These are phyloP conservation scores for Phytopythium mirpurense DNA, from an alignment of 352 stramenopile genomes.

Conservation along the genomic window DNA sequence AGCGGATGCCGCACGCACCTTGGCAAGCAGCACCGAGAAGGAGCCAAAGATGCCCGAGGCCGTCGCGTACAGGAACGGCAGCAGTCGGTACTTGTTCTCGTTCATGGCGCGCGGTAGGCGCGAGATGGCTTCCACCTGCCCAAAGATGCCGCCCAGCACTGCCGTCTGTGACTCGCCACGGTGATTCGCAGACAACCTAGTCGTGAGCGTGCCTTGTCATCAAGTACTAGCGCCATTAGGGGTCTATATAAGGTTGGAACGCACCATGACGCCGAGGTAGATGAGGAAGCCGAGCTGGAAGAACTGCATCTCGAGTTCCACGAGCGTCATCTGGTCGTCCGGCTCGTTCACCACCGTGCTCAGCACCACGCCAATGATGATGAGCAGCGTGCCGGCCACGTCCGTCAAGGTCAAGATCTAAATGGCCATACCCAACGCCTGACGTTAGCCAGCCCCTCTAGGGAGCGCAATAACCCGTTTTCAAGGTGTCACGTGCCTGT, in stretches of 20 bases:
- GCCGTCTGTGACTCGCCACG: constrained; percentile 27
- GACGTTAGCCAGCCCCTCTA: too few relatives aligned
- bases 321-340: constrained; percentile 70
- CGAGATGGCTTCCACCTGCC: constrained; percentile 62
- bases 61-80: constrained; percentile 80
- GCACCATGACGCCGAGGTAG: constrained; percentile 73
- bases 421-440: too few relatives aligned
- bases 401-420: constrained; percentile 62
- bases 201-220: not conserved
- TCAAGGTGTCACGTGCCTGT: constrained; percentile 36
- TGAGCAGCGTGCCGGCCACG: constrained; percentile 63
- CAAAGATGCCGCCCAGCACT: constrained; percentile 64
- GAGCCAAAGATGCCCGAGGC: constrained; percentile 80
- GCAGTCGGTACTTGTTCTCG: constrained; percentile 54
- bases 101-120: constrained; percentile 42
- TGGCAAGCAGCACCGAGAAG: constrained; percentile 77
- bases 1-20: too few relatives aligned
- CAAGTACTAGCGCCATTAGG: too few relatives aligned
- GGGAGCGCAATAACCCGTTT: too few relatives aligned
- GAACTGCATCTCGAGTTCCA: constrained; percentile 79
- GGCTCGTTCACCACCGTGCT: constrained; percentile 79
- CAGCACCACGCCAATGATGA: constrained; percentile 79
- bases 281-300: constrained; percentile 71
- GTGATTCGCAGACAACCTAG: not conserved
- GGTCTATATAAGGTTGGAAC: too few relatives aligned